These are phyloP conservation scores for Fraxinus pennsylvanica DNA, from an alignment of 257 asterid species.

Conservation along the genomic window DNA sequence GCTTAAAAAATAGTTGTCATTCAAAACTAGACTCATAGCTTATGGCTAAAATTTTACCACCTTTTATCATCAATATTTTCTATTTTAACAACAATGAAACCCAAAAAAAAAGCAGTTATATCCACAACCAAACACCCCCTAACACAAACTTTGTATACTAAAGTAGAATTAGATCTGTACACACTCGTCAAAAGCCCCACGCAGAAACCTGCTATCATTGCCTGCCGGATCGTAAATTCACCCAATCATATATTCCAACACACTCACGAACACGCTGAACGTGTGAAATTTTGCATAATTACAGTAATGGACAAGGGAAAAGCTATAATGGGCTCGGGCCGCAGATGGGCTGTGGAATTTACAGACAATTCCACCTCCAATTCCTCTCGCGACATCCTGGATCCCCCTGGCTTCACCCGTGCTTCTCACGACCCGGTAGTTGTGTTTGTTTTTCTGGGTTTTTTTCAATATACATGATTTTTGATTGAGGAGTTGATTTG, in stretches of 20 bases:
- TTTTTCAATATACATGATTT: not conserved
- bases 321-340: slow-evolving; percentile 73
- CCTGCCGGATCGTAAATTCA: not conserved
- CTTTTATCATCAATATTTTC: too few species aligned
- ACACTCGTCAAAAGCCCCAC: not conserved
- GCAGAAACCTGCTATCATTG: not conserved
- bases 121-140: slow-evolving; percentile 2
- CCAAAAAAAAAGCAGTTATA: not conserved
- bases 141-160: not conserved
- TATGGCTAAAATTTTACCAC: too few species aligned
- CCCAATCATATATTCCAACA: not conserved
- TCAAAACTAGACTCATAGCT: too few species aligned
- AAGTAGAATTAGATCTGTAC: not conserved
- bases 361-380: slow-evolving; percentile 74
- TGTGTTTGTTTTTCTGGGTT: not conserved
- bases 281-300: not conserved
- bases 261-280: not conserved
- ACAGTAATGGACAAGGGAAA: slow-evolving; percentile 73
- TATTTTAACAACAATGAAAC: too few species aligned
- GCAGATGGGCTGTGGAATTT: slow-evolving; percentile 89
- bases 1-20: too few species aligned
- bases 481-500: not conserved
- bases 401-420: slow-evolving; percentile 87
- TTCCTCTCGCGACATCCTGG: slow-evolving; percentile 81
- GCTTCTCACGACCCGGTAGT: slow-evolving; percentile 80